Base-by-base conservation (phyloP, 2,329 filamentous ascomycete genomes). In the Fusarium sp. region DNA sequence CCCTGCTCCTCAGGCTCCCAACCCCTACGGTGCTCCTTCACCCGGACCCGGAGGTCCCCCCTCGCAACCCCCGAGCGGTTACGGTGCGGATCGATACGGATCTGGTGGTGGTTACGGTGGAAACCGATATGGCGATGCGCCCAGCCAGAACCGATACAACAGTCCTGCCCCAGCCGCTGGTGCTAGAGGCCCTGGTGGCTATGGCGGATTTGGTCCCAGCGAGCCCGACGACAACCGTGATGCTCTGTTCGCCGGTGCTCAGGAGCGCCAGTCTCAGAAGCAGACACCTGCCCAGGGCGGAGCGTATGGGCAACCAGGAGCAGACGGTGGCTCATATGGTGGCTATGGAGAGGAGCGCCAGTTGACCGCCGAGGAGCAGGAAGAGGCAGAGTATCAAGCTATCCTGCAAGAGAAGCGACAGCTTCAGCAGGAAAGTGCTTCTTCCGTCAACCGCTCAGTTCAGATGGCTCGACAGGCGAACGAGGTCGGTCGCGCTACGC, bases 361-460 rank as follows among this genome's bases (percentile, higher is more conserved):
- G 81, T 85, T 98, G 74, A 97, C 94, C 0, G 94, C 92, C 1
- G 94, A 98, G 76, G 90, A 90, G 87, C 85, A 94, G 80, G 94
- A 98, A 66, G 85, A 89, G 85, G 83, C 92, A 72, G 92, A 96
- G 69, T 89, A 95, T 14, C 87, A 91, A 68, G 90, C 90, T 0
- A 91, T 84, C 27, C 77, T 92, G 20, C 67, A 76, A 5, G 81
- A 85, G 76, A 84, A 84, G 76, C 87, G 92, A 75, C 89, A 97
- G 78, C 88, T 94, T 79, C 96, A 96, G 81, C 89, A 94, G 74
- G 91, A 94, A 69, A 94, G 94, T 79, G 80, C 80, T n/a, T 76
- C 79, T 0, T 84, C 83, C 3, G 81, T 84, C 13, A 81, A 80
- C 18, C 82, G 83, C 40, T 83, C 83, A 14, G 81, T 84, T 5